phyloP scores from a whole-genome alignment of 495 filamentous ascomycete species.

The Parachaetomium inaequale region DNA sequence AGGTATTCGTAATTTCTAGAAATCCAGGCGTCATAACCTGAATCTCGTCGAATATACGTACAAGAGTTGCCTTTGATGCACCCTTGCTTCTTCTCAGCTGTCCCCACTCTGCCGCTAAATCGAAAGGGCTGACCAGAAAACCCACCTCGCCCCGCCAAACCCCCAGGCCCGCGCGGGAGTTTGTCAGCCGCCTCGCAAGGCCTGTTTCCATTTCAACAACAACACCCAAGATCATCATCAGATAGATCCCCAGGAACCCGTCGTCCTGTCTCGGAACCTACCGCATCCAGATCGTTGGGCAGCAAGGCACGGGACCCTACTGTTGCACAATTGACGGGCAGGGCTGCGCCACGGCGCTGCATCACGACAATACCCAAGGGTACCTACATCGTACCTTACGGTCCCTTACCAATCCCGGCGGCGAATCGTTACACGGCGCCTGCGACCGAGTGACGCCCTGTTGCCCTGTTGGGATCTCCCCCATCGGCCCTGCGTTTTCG shows the following conservation, averaged over 20 bases:
- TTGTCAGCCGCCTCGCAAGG: background rate
- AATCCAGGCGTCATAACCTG: no score
- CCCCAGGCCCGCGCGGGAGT: background rate
- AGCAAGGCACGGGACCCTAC: background rate
- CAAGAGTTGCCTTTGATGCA: no score
- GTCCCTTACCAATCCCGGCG: constrained; percentile 5
- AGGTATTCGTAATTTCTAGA: no score
- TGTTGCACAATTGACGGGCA: background rate
- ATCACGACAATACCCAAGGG: constrained; percentile 10
- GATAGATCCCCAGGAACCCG: background rate
- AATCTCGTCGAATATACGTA: no score
- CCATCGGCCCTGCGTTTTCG: background rate
- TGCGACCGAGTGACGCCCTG: background rate
- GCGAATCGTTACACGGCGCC: constrained; percentile 3
- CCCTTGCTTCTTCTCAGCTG: no score
- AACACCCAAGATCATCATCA: background rate
- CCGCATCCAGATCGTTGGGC: background rate
- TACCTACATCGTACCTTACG: no score
- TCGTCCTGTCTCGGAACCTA: background rate
- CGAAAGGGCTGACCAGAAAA: background rate
- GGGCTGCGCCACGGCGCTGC: constrained; percentile 5
- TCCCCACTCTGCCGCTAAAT: no score
- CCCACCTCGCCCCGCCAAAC: constrained; percentile 7
- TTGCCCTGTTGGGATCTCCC: background rate
- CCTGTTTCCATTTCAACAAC: background rate